Base-by-base conservation (phyloP, 768 basidiomycete species). In the Pleurotus eryngii region DNA sequence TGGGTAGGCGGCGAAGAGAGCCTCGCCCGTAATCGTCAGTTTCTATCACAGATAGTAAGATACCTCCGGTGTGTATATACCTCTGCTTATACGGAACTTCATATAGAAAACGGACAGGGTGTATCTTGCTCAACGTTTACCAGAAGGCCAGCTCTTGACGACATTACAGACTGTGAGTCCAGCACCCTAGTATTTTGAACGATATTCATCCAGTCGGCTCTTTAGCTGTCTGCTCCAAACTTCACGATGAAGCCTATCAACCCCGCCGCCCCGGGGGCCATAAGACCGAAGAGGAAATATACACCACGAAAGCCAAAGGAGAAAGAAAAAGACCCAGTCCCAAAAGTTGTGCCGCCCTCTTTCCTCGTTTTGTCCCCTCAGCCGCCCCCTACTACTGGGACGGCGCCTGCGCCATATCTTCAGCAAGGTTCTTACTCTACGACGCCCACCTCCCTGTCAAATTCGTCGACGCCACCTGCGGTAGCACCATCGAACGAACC, bases 1-100 rank as follows among this genome's bases (percentile, higher is more conserved):
- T 91, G 89, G 88, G 74, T 77, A 15, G 88, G 87, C 12, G 75
- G 80, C 17, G 73, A 79, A 57, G 76, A 81, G 24, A 81, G 76
- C 47, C 79, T 82, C 57, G 74, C 76, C 17, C 72, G 78, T 59
- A 85, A 82, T 66, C 74, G 68, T 40, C 70, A 71, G 43, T 68
- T 72, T 45, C 70, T 87, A 24, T 66, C 71, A 26, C 68, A 73
- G 37, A 69, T 84, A 58, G 87, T 89, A 64, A 61, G 74, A 60
- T 20, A 5, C 5, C 30, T 3, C 24, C 43, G 55, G 17, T 57
- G 22, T 24, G 20, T 48, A 53, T 9, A 57, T 57, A 3, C 9
- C 46, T 37, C 1, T 49, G 15, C 26, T 53, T 49, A 55, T 39
- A 15, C 57, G 38, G 35, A 49, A 22, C 35, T 53, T 11, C 56